Evolutionary conservation across 2,329 filamentous ascomycete species (phyloP).

Genomic region (Rhynchosporium agropyri): DNA sequence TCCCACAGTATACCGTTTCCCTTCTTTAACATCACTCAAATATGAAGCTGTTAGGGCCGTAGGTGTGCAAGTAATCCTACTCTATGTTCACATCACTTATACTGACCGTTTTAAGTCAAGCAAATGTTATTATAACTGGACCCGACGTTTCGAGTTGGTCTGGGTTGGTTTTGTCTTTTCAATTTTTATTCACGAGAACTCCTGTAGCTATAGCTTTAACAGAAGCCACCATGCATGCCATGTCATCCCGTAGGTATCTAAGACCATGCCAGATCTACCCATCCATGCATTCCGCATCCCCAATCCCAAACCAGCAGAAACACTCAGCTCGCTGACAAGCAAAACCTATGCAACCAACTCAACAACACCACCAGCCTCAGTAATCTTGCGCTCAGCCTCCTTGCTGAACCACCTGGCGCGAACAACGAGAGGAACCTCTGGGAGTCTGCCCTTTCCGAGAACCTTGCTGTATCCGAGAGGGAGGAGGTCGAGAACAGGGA

Average conservation of each 20-base stretch:
- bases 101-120: too few relatives aligned
- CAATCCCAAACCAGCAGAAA: conserved; percentile 22
- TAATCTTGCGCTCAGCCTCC: conserved; percentile 98
- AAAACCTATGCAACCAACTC: conserved; percentile 83
- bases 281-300: conserved; percentile 22
- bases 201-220: conserved; percentile 8
- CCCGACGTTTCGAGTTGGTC: too few relatives aligned
- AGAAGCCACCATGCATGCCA: conserved; percentile 13
- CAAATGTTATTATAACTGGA: too few relatives aligned
- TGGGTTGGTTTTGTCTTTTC: not conserved
- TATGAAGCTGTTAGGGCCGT: too few relatives aligned
- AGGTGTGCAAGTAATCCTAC: too few relatives aligned
- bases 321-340: not conserved
- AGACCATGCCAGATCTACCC: not conserved
- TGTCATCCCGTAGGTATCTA: conserved; percentile 13
- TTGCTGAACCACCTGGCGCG: conserved; percentile 94
- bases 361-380: conserved; percentile 92
- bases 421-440: conserved; percentile 90
- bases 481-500: conserved; percentile 96
- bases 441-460: conserved; percentile 96
- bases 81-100: too few relatives aligned
- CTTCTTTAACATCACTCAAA: too few relatives aligned
- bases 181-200: conserved; percentile 7
- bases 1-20: too few relatives aligned
- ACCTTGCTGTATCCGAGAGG: conserved; percentile 98